phyloP scores from a whole-genome alignment of 2,329 filamentous ascomycete genomes.

The Podosphaera fusca region DNA sequence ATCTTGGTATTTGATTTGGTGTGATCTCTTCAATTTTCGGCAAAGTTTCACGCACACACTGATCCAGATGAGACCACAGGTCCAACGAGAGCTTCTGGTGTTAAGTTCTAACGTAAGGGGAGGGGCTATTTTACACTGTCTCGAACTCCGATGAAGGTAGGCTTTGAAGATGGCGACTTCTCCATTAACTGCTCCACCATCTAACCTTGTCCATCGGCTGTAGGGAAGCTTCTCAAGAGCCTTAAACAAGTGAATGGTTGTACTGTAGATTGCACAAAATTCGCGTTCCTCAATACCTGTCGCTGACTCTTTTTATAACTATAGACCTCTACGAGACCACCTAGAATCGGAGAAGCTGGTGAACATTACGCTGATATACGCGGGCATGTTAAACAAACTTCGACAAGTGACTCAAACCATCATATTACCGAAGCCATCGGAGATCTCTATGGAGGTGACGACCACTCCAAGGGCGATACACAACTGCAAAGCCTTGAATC shows the following conservation, averaged over 20 bases:
- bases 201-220: not conserved
- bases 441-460: conserved; percentile 43
- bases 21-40: not conserved
- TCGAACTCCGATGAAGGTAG: conserved; percentile 15
- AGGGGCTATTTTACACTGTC: conserved; percentile 8
- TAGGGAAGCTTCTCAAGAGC: conserved; percentile 3
- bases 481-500: conserved; percentile 27
- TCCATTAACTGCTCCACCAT: not conserved
- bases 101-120: conserved; percentile 13
- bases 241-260: conserved; percentile 9
- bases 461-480: conserved; percentile 27
- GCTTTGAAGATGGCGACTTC: conserved; percentile 3
- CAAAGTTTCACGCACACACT: not conserved
- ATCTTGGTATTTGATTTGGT: not conserved
- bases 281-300: conserved; percentile 3
- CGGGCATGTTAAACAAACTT: conserved; percentile 14
- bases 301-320: conserved; percentile 8
- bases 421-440: conserved; percentile 58
- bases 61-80: conserved; percentile 15
- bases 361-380: conserved; percentile 16
- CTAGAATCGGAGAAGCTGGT: conserved; percentile 17
- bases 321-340: conserved; percentile 17
- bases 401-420: conserved; percentile 44
- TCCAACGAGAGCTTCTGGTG: conserved; percentile 10
- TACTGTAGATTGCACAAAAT: conserved; percentile 4